Conservation (phyloP, 2,329 filamentous ascomycete species). For the Bimuria novae-zelandiae region DNA sequence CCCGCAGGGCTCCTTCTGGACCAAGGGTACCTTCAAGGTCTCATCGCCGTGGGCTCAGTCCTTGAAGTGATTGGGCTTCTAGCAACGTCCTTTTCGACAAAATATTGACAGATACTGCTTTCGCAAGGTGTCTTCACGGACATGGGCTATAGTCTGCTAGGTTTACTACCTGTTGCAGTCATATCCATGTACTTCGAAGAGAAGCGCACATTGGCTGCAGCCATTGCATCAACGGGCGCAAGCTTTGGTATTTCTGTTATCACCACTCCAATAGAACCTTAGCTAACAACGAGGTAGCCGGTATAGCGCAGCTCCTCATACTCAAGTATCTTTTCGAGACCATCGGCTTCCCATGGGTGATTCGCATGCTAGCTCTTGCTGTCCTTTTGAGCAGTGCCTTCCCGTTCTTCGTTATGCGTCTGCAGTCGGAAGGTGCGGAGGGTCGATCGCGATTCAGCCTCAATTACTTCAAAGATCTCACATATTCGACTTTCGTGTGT, state of each 20-base stretch:
- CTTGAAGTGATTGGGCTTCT: slow-evolving; percentile 33
- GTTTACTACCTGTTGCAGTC: slow-evolving; percentile 27
- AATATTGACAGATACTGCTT: slow-evolving; percentile 30
- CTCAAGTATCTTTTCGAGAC: slow-evolving; percentile 35
- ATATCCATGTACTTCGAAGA: slow-evolving; percentile 44
- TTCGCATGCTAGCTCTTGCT: slow-evolving; percentile 21
- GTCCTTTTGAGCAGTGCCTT: slow-evolving; percentile 17
- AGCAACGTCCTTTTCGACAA: slow-evolving; percentile 15
- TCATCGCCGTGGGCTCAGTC: slow-evolving; percentile 36
- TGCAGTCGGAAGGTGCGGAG: slow-evolving; percentile 19
- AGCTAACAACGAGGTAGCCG: slow-evolving; percentile 25
- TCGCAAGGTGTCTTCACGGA: slow-evolving; percentile 43
- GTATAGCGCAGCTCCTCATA: slow-evolving; percentile 38
- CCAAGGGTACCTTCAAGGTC: slow-evolving; percentile 33
- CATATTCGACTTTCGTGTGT: slow-evolving; percentile 22
- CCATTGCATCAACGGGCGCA: slow-evolving; percentile 38
- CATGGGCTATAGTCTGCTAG: slow-evolving; percentile 40
- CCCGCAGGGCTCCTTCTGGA: slow-evolving; percentile 37
- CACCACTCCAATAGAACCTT: not conserved
- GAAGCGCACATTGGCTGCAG: slow-evolving; percentile 40
- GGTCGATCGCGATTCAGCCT: slow-evolving; percentile 18
- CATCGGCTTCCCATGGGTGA: slow-evolving; percentile 39
- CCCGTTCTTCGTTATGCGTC: slow-evolving; percentile 19
- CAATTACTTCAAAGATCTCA: slow-evolving; percentile 22
- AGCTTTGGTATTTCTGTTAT: slow-evolving; percentile 13